Base-by-base conservation (phyloP, 208 protist species). In the Porcisia deanei region DNA sequence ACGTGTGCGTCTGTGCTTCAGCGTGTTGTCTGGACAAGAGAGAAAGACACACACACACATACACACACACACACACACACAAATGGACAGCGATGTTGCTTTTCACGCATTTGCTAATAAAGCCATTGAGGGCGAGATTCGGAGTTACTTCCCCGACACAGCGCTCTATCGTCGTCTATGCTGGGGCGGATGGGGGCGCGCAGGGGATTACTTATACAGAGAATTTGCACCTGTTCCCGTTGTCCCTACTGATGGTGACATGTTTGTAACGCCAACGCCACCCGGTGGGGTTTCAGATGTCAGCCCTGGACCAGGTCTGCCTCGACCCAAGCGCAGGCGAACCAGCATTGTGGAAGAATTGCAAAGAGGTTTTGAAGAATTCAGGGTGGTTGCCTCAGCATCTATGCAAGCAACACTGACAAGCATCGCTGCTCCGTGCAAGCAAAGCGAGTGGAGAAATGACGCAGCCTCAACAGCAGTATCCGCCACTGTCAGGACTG, bases 61-160 rank as follows among this genome's bases (percentile, higher is more conserved):
- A 3, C 63, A 18, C 37, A 34, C 45, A 20, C 30, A 60, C 59
- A 64, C 22, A 64, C 0, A 45, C 37, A 22, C 0, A 14, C 34
- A 30, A 39, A 70, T 70, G 65, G 25, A 10, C 25, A 70, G 45
- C 22, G 65, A 70, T 55, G 8, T 18, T 1, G 45, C 58, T 55
- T 66, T 72, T 37, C 3, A 67, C 2, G 41, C 52, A 30, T 1
- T 76, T 18, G 72, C 58, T 7, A 80, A 60, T 10, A 14, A 8
- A 2, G 60, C 73, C 22, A 86, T 95, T 57, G 76, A 79, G 9
- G n/a, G 54, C 20, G 91, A 93, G 69, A 84, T 95, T 30, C 49
- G 37, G 2, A 37, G 20, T 34, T 90, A 89, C 76, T 92, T 95
- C 58, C 76, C 72, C 8, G 81, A 90, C 53, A 91, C 88, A 74